phyloP scores from a whole-genome alignment of 2,329 filamentous ascomycete species.

The Sclerotinia nivalis region DNA sequence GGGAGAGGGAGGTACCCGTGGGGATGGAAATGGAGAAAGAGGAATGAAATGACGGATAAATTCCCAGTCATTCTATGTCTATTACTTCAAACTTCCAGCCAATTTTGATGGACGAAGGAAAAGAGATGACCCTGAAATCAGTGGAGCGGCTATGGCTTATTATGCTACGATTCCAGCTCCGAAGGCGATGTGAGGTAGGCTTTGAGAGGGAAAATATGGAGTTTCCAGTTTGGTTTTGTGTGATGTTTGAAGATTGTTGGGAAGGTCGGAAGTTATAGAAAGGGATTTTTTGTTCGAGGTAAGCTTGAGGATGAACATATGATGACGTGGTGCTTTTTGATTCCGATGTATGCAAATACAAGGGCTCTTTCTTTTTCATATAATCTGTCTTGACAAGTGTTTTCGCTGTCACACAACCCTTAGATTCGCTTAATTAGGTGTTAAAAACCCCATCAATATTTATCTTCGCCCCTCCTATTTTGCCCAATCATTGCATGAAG shows the following conservation, averaged over 20 bases:
- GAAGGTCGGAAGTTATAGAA: not conserved
- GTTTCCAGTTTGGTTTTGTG: not conserved
- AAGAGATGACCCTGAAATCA: constrained; percentile 19
- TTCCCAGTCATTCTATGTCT: constrained; percentile 19
- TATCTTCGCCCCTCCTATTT: too few species aligned
- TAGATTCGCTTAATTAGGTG: too few species aligned
- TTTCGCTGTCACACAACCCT: too few species aligned
- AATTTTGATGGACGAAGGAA: constrained; percentile 18
- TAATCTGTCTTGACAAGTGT: too few species aligned
- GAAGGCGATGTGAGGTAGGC: not conserved
- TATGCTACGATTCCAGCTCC: constrained; percentile 22
- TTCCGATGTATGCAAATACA: too few species aligned
- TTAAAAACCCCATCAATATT: too few species aligned
- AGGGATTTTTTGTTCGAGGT: too few species aligned
- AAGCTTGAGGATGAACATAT: too few species aligned
- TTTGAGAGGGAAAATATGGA: too few species aligned
- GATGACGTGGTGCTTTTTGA: too few species aligned
- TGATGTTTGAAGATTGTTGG: not conserved
- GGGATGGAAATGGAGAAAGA: not conserved
- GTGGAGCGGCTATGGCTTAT: constrained; percentile 20
- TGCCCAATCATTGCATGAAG: too few species aligned
- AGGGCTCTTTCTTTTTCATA: too few species aligned
- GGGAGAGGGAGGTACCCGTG: not conserved
- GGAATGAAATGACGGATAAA: not conserved
- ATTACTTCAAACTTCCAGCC: constrained; percentile 19